Conservation (phyloP, 2,329 filamentous ascomycete genomes). For the Phyllosticta citriasiana region DNA sequence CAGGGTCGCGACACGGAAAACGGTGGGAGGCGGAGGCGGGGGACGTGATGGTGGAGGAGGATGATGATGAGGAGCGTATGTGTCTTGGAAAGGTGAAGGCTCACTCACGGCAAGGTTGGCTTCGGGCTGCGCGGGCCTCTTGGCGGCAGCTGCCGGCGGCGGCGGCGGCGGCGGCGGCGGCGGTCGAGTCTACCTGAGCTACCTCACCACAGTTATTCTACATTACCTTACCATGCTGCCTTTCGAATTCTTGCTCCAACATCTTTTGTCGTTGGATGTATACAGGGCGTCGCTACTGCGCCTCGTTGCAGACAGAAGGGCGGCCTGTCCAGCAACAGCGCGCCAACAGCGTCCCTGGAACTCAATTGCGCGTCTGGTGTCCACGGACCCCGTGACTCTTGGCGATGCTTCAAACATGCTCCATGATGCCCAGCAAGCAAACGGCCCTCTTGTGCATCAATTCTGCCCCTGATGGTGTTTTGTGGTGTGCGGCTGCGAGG, state of each 20-base stretch:
- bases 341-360: neutral
- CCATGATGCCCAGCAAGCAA: neutral
- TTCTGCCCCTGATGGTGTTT: neutral
- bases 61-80: conserved; percentile 3
- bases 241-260: no score
- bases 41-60: conserved; percentile 13
- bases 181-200: neutral
- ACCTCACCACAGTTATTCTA: neutral
- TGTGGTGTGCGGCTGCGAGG: neutral
- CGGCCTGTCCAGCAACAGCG: neutral
- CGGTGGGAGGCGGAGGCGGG: conserved; percentile 14
- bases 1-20: conserved; percentile 21
- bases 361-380: neutral
- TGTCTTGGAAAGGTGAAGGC: conserved; percentile 6
- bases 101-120: conserved; percentile 7
- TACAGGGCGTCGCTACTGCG: no score
- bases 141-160: conserved; percentile 3
- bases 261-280: no score
- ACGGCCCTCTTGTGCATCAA: neutral
- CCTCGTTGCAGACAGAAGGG: no score
- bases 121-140: conserved; percentile 9
- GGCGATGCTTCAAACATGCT: neutral
- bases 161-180: neutral
- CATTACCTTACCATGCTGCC: no score
- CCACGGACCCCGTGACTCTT: neutral